Percentiles rank a stretch among this genome's conserved stretches.
Evolutionary conservation across 2,329 filamentous ascomycete species (phyloP).

Genomic region (Alternaria infectoria): DNA sequence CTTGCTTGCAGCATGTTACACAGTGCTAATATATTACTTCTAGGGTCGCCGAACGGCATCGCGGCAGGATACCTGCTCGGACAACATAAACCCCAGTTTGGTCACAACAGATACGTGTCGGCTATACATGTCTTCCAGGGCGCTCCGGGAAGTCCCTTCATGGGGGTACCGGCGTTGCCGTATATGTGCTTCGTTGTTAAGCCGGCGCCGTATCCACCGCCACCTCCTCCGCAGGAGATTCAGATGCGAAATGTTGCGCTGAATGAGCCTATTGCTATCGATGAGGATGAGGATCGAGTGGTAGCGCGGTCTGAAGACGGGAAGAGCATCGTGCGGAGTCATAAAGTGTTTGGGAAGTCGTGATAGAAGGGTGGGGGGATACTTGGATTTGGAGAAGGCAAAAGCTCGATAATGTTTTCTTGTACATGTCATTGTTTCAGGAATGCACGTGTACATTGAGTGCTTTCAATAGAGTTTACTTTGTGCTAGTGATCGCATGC

Average conservation of each 20-base stretch:
- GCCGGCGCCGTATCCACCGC: neutral
- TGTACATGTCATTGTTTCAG: neutral
- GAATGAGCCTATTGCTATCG: neutral
- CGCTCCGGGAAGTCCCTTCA: neutral
- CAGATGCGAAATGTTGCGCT: neutral
- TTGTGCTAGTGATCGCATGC: neutral
- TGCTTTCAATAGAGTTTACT: neutral
- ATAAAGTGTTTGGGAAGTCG: neutral
- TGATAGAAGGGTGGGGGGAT: neutral
- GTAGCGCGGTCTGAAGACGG: neutral
- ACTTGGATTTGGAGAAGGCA: neutral
- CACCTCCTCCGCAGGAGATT: neutral
- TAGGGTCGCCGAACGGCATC: slow-evolving; percentile 13
- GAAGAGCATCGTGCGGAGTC: neutral
- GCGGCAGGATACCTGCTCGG: slow-evolving; percentile 10
- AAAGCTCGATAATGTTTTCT: neutral
- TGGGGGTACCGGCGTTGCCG: neutral
- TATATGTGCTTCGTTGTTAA: neutral
- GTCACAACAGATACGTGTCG: slow-evolving; percentile 10
- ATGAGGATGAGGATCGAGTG: neutral
- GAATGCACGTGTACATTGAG: neutral
- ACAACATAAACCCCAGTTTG: slow-evolving; percentile 18
- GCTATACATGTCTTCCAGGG: slow-evolving; percentile 5
- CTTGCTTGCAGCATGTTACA: neutral
- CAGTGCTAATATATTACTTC: neutral